phyloP scores from a whole-genome alignment of 2,329 filamentous ascomycete genomes.

The Colletotrichum sp. region DNA sequence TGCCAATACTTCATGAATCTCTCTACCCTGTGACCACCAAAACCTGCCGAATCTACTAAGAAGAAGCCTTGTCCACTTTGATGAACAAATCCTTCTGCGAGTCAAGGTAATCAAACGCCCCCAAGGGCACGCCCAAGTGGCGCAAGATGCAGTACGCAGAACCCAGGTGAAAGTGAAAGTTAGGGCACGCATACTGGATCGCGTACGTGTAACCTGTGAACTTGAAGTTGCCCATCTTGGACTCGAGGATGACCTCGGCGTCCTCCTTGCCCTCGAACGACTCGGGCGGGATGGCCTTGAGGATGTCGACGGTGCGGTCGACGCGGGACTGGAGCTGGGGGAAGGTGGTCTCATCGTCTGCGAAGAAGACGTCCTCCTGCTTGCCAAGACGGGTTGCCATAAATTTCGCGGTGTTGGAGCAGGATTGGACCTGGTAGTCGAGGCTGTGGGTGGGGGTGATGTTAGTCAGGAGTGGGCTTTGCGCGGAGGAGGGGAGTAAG shows the following conservation, averaged over 20 bases:
- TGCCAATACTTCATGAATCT: too few relatives aligned
- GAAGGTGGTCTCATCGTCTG: constrained; percentile 20
- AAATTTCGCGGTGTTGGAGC: constrained; percentile 25
- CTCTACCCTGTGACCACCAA: background rate
- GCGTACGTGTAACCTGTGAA: constrained; percentile 45
- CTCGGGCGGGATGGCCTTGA: constrained; percentile 30
- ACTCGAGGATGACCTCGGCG: constrained; percentile 26
- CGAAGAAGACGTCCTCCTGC: constrained; percentile 9
- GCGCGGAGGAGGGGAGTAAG: background rate
- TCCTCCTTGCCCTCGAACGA: constrained; percentile 23
- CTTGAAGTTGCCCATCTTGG: constrained; percentile 25
- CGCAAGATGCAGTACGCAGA: constrained; percentile 63
- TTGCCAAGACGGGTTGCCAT: constrained; percentile 18
- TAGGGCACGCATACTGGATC: constrained; percentile 51
- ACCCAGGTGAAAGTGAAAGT: constrained; percentile 64
- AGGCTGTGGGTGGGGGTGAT: background rate
- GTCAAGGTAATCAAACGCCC: constrained; percentile 57
- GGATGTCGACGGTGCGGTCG: constrained; percentile 25
- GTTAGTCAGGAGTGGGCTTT: background rate
- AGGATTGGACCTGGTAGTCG: constrained; percentile 24
- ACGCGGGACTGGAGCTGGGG: constrained; percentile 10
- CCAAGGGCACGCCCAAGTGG: constrained; percentile 59
- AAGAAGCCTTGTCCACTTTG: background rate
- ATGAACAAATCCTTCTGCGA: constrained; percentile 6
- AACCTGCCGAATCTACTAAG: background rate